A percentile compares a stretch with the other conserved stretches of the same genome.
Evolutionary conservation across 106 monocot genomes (phyloP).

Genomic region (Gastrodia elata): DNA sequence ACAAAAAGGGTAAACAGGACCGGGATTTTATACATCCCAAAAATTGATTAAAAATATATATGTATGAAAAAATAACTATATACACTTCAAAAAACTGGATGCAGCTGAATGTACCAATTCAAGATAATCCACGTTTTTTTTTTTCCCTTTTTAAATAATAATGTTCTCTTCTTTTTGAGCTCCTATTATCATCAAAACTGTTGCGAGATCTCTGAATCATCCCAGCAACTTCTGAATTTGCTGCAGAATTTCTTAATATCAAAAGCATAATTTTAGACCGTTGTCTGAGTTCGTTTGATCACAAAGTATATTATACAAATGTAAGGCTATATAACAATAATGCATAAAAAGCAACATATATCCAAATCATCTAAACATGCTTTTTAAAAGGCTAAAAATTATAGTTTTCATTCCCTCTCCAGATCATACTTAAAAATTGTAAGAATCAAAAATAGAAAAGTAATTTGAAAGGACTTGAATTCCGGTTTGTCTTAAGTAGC

Average conservation of each 20-base stretch:
- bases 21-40: background rate
- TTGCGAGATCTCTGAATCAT: background rate
- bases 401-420: background rate
- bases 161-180: background rate
- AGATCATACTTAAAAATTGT: background rate
- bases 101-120: background rate
- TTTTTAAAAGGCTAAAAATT: background rate
- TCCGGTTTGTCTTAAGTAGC: too few species aligned
- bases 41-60: background rate
- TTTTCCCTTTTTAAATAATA: background rate
- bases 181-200: background rate
- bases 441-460: background rate
- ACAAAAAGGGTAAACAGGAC: background rate
- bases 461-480: background rate
- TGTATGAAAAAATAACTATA: background rate
- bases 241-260: background rate
- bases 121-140: background rate
- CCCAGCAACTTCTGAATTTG: background rate
- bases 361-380: too few species aligned
- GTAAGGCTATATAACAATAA: too few species aligned
- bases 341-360: too few species aligned
- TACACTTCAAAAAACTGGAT: background rate
- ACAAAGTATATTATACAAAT: background rate
- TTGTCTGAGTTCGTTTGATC: background rate
- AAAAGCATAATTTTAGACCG: too few species aligned